phyloP scores from a whole-genome alignment of 805 yeast species.

The Starmerella potacharoeniae region DNA sequence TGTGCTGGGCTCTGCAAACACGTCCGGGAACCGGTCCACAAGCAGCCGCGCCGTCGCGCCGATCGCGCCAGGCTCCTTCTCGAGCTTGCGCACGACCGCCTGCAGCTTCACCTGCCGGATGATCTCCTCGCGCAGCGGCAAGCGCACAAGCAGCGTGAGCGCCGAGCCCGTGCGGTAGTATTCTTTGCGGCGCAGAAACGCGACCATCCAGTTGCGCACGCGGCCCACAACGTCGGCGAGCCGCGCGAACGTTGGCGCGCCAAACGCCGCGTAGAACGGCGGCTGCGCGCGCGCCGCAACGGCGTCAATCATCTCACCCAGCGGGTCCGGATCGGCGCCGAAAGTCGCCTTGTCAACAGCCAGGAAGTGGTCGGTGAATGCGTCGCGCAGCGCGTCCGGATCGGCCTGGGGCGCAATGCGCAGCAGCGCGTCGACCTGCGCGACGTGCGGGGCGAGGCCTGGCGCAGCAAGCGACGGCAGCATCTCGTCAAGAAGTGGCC shows the following conservation, averaged over 20 bases:
- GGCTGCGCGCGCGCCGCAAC: slow-evolving; percentile 8
- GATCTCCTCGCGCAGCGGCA: slow-evolving; percentile 9
- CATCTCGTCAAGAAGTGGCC: not conserved
- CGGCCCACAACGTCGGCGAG: slow-evolving; percentile 9
- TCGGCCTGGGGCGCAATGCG: not conserved
- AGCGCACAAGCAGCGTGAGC: slow-evolving; percentile 7
- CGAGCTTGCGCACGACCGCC: not conserved
- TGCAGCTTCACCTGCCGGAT: slow-evolving; percentile 8
- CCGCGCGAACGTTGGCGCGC: not conserved
- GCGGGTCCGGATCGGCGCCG: slow-evolving; percentile 17
- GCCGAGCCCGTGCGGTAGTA: slow-evolving; percentile 5
- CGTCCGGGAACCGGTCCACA: not conserved
- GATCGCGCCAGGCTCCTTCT: not conserved
- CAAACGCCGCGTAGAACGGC: not conserved
- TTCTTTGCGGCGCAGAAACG: slow-evolving; percentile 9
- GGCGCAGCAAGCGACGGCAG: not conserved
- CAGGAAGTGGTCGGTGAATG: slow-evolving; percentile 5
- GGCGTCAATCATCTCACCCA: slow-evolving; percentile 7
- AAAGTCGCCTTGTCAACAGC: slow-evolving; percentile 13
- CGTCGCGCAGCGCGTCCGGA: not conserved
- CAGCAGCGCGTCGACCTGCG: not conserved
- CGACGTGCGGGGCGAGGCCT: not conserved
- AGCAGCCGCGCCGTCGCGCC: not conserved
- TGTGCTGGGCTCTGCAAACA: not conserved
- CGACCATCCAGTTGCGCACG: slow-evolving; percentile 20